Conservation (phyloP, 2,329 filamentous ascomycete species). For the Aureobasidium namibiae region DNA sequence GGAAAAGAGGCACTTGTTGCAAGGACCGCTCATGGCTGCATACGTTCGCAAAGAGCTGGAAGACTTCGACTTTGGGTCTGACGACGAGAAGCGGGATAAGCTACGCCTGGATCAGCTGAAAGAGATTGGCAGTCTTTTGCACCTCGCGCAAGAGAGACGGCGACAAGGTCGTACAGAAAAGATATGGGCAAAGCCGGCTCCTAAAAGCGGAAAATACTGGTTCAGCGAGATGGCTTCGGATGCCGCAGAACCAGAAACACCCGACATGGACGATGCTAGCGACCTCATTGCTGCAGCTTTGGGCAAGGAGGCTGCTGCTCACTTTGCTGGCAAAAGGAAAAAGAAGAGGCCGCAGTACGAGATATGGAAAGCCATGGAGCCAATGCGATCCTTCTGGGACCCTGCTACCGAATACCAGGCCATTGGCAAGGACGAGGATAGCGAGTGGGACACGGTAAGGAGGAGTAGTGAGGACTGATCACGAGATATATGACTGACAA, state of each 20-base stretch:
- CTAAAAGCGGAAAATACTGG: constrained; percentile 5
- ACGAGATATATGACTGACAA: neutral
- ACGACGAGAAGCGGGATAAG: constrained; percentile 22
- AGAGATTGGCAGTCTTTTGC: constrained; percentile 49
- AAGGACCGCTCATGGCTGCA: constrained; percentile 50
- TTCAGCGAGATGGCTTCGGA: constrained; percentile 12
- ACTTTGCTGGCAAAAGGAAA: constrained; percentile 12
- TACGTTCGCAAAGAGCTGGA: constrained; percentile 47
- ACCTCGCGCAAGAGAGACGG: constrained; percentile 53
- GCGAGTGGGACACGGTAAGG: constrained; percentile 44
- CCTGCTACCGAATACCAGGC: constrained; percentile 47
- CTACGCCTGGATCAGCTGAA: constrained; percentile 45
- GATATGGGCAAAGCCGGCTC: constrained; percentile 15
- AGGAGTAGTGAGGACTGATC: neutral
- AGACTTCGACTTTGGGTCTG: constrained; percentile 38
- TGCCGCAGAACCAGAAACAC: neutral
- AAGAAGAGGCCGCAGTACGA: constrained; percentile 31
- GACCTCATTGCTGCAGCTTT: neutral
- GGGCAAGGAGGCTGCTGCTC: constrained; percentile 21
- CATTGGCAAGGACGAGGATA: constrained; percentile 43
- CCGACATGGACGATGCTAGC: neutral
- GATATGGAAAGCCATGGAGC: constrained; percentile 45
- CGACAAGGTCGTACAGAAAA: constrained; percentile 45
- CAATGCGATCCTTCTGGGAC: constrained; percentile 48
- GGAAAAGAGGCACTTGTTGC: constrained; percentile 46